Conservation (phyloP, 2,329 filamentous ascomycete species). For the Nemania sp. region DNA sequence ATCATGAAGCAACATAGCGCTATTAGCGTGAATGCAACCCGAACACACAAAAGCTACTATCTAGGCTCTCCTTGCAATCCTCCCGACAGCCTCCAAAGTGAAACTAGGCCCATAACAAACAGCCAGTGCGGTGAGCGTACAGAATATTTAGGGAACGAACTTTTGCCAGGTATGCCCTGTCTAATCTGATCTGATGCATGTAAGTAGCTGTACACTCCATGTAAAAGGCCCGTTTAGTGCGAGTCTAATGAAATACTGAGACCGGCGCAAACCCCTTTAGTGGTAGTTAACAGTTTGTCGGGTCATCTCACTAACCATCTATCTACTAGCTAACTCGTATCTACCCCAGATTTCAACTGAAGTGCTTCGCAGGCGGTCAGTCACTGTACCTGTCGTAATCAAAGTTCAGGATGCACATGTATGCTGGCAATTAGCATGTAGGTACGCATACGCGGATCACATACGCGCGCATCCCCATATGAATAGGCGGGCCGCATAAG, state of each 20-base stretch:
- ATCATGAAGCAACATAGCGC: slow-evolving; percentile 7
- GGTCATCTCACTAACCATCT: slow-evolving; percentile 1
- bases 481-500: slow-evolving; percentile 28
- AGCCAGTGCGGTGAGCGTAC: background rate
- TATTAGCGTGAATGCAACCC: background rate
- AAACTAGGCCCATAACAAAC: background rate
- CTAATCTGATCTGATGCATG: background rate
- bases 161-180: slow-evolving; percentile 3
- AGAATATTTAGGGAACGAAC: slow-evolving; percentile 3
- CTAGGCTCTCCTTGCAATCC: background rate
- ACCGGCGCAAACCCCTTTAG: background rate
- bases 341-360: slow-evolving; percentile 3
- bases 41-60: background rate
- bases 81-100: background rate
- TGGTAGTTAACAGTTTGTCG: background rate
- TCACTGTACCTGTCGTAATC: slow-evolving; percentile 15
- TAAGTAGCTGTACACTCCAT: background rate
- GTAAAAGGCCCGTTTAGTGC: background rate
- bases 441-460: slow-evolving; percentile 4
- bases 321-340: background rate
- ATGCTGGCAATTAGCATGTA: slow-evolving; percentile 11
- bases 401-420: slow-evolving; percentile 4
- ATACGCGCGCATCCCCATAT: slow-evolving; percentile 1
- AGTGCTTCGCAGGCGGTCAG: slow-evolving; percentile 6
- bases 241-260: slow-evolving; percentile 1